Base-by-base conservation (phyloP, 371 early-diverging fungal genomes). In the Rhizomucor pusillus region DNA sequence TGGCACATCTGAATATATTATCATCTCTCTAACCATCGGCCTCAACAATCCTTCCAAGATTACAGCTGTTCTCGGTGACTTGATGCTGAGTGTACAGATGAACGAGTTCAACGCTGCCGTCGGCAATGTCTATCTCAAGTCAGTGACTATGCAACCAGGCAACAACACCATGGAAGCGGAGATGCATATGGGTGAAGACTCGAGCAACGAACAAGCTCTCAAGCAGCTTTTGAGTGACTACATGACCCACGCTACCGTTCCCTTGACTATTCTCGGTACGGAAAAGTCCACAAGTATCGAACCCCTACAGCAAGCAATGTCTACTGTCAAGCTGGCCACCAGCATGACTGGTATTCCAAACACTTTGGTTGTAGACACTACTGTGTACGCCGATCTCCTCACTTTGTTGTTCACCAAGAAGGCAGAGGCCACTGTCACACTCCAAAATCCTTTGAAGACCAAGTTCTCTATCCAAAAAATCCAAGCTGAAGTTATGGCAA, bases 61-160 rank as follows among this genome's bases (percentile, higher is more conserved):
- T 50, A 78, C 81, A 1, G 79, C 81, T 49, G 71, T 62, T 41
- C 55, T 81, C 36, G 82, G 81, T 29, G 63, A 79, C 51, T 68
- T 80, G 43, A 59, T 60, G 43, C 79, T 84, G 56, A 56, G 71
- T 46, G 66, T 78, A 34, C 37, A 54, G n/a, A 69, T 70, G 55
- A 57, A 67, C 24, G 74, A 73, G 5, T 50, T 51, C 41, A 55
- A 65, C 43, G 60, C 65, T 16, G 35, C 44, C 14, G 63, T 84
- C 52, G 81, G 79, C 50, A 46, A 55, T 43, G 67, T 66, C 14
- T 57, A 59, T 47, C 34, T 77, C 48, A 65, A 62, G 10, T 59
- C 71, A 56, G 63, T 70, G 47, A 62, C 65, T 5, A 68, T 84
- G 24, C 52, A 41, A n/a, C 84, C 84, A 51, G 84, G 84, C 22